Evolutionary conservation across 2,329 filamentous ascomycete species (phyloP).

Genomic region (Sclerotinia trifoliorum): DNA sequence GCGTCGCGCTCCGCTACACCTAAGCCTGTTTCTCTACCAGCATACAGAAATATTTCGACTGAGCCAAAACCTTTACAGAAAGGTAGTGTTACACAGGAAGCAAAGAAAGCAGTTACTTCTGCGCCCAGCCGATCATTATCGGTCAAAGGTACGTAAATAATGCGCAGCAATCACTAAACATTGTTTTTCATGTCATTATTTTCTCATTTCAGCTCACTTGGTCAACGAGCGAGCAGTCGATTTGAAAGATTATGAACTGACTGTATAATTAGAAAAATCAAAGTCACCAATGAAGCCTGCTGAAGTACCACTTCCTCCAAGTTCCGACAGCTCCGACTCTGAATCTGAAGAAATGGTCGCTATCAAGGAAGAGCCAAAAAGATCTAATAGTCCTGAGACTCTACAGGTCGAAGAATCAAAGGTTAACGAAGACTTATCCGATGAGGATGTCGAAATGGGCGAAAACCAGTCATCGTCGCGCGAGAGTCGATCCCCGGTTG

Average conservation of each 20-base stretch:
- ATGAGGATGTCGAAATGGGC: conserved; percentile 26
- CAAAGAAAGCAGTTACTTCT: background rate
- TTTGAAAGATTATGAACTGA: background rate
- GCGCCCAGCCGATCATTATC: background rate
- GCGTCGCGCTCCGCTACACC: conserved; percentile 5
- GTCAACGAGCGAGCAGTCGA: background rate
- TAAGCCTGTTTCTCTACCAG: background rate
- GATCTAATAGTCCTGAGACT: background rate
- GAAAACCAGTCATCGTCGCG: conserved; percentile 32
- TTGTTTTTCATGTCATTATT: background rate
- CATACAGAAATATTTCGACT: background rate
- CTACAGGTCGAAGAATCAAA: background rate
- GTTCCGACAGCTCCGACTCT: conserved; percentile 19
- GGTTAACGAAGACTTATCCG: background rate
- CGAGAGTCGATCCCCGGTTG: conserved; percentile 37
- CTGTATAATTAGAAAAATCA: conserved; percentile 7
- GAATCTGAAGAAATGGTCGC: conserved; percentile 23
- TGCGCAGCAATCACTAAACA: too few species aligned
- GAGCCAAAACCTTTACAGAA: background rate
- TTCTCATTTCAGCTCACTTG: background rate
- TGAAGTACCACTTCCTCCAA: conserved; percentile 7
- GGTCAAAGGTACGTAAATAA: conserved; percentile 17
- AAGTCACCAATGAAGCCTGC: conserved; percentile 8
- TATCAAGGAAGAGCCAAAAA: background rate
- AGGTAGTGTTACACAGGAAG: conserved; percentile 5